These are phyloP conservation scores for Fusarium sp. DNA, from an alignment of 2,329 filamentous ascomycete genomes.

Conservation along the genomic window DNA sequence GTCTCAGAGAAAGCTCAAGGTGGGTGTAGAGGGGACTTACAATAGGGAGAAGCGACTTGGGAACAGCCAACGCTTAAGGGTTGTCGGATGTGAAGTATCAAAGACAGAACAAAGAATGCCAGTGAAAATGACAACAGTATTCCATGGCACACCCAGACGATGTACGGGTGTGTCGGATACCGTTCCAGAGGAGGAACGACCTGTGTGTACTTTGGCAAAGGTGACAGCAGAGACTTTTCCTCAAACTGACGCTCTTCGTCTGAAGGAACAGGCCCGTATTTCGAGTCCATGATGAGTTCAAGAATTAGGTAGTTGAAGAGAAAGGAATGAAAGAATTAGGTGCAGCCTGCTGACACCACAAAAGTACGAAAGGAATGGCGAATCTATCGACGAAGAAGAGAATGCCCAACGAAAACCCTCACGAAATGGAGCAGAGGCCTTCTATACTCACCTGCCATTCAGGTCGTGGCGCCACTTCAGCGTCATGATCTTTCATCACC, in stretches of 20 bases:
- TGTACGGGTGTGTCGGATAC: background rate
- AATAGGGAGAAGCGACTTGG: slow-evolving; percentile 24
- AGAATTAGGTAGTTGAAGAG: no score
- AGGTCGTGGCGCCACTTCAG: background rate
- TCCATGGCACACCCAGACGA: slow-evolving; percentile 30
- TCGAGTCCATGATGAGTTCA: slow-evolving; percentile 1
- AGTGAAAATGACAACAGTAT: slow-evolving; percentile 25
- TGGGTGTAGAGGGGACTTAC: no score
- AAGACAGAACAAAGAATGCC: slow-evolving; percentile 20
- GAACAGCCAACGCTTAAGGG: background rate
- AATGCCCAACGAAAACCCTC: background rate
- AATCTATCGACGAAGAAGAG: background rate
- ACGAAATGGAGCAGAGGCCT: background rate
- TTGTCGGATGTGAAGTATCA: slow-evolving; percentile 12
- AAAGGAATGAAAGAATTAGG: background rate
- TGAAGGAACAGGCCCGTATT: slow-evolving; percentile 12
- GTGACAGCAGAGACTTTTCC: slow-evolving; percentile 20
- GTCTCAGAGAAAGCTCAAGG: background rate
- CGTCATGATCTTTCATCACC: background rate
- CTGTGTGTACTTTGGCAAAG: background rate
- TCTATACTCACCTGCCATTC: background rate
- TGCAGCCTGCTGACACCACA: background rate
- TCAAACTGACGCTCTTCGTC: slow-evolving; percentile 31
- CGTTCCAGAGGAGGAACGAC: background rate
- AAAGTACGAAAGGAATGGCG: background rate